Percentiles rank a stretch among this genome's conserved stretches.
phyloP scores from a whole-genome alignment of 352 stramenopile species.

The Phytophthora pistaciae region DNA sequence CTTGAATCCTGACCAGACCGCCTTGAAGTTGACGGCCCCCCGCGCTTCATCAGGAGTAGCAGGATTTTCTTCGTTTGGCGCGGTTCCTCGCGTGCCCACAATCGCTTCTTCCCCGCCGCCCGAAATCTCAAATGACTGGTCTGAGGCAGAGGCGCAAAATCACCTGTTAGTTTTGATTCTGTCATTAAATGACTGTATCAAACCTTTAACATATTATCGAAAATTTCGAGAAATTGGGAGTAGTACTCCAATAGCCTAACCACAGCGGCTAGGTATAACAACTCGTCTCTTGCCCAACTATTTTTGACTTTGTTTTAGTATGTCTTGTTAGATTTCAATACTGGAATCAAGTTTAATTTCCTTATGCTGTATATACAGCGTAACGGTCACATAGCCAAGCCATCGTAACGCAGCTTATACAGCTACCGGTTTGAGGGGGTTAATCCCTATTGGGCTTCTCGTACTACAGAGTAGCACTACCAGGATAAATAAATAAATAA shows the following conservation, averaged over 20 bases:
- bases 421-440: neutral
- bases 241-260: neutral
- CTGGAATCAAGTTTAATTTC: neutral
- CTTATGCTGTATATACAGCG: neutral
- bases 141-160: neutral
- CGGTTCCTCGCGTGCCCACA: neutral
- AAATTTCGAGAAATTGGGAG: neutral
- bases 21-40: neutral
- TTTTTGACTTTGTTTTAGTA: neutral
- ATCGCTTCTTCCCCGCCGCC: neutral
- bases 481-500: too few species aligned
- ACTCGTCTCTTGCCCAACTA: neutral
- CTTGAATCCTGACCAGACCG: neutral
- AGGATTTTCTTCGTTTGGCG: neutral
- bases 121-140: neutral
- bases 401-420: neutral
- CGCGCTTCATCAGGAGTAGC: neutral
- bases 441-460: too few species aligned
- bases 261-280: neutral
- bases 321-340: neutral
- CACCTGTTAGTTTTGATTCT: neutral
- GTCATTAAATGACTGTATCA: neutral
- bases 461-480: too few species aligned
- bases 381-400: neutral
- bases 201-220: neutral